Base-by-base conservation (phyloP, 306 rosid species). In the Comarum palustre region DNA sequence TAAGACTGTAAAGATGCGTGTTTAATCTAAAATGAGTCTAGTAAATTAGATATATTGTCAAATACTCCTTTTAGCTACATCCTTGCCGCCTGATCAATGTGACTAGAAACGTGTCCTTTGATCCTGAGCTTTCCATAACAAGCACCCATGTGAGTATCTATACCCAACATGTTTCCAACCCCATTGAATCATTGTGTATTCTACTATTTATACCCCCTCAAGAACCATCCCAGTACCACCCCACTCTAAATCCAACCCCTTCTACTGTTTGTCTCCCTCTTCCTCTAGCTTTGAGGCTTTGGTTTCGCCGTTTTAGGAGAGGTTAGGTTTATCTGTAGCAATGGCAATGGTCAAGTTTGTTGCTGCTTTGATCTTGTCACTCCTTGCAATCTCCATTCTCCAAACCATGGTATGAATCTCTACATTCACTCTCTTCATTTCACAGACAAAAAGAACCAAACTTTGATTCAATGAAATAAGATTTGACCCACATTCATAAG, bases 331-430 rank as follows among this genome's bases (percentile, higher is more conserved):
- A 9, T 46, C 17, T 57, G 75, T 74, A 31, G 46, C 86, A 84
- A 85, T 81, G 86, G 89, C 87, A 73, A 75, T 78, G 87, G 75
- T 82, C 71, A 92, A 79, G 87, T 68, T 85, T 17, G 57, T 77
- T 52, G 81, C 70, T 48, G 72, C 80, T 59, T 29, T 90, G n/a
- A 19, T 90, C 73, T 42, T 92, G 79, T 81, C 86, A 62, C 86
- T 92, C 85, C 66, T 92, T 75, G 84, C 85, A 65, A 54, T 84
- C 79, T 86, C 90, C 80, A 80, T 85, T 85, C 86, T 92, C 81
- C 96, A 92, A 77, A 78, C 88, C 22, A 2, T 68, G 88, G 97
- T 92, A 38, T 47, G 84, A 27, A 6, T 61, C 59, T 42, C 67
- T 62, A 41, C 8, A 16, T 5, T 9, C 66, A 16, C 42, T 58